Conservation (phyloP, 2,329 filamentous ascomycete genomes). For the Ophiostoma fasciatum region DNA sequence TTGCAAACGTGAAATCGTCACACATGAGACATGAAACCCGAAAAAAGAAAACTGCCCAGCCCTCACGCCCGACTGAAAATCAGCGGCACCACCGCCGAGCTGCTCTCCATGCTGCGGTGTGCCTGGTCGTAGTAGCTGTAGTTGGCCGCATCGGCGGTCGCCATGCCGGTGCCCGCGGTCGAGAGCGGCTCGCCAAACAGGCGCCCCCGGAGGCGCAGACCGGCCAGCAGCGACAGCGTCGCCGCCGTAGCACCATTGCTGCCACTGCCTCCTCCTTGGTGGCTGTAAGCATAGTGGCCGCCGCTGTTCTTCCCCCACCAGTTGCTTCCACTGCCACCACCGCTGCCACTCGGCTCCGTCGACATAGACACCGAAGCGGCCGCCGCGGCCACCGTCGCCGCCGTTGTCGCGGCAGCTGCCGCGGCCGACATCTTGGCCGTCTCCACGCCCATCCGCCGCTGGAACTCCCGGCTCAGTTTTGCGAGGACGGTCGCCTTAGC, state of each 20-base stretch:
- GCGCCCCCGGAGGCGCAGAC: constrained; percentile 25
- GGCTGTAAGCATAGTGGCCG: too few relatives aligned
- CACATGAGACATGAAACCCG: too few relatives aligned
- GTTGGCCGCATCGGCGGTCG: neutral
- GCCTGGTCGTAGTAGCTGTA: constrained; percentile 18
- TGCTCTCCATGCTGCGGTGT: constrained; percentile 37
- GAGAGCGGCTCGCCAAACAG: constrained; percentile 20
- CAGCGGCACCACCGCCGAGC: constrained; percentile 40
- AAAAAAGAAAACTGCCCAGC: neutral
- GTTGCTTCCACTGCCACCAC: neutral
- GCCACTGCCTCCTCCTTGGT: neutral
- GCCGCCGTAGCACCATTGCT: constrained; percentile 14
- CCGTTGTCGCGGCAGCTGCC: constrained; percentile 3
- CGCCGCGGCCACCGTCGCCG: constrained; percentile 4
- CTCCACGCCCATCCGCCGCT: constrained; percentile 11
- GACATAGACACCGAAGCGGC: constrained; percentile 13
- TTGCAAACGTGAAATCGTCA: neutral
- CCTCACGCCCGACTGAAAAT: constrained; percentile 37
- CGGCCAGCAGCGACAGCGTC: constrained; percentile 21
- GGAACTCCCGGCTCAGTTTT: constrained; percentile 41
- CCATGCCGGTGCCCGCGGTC: too few relatives aligned
- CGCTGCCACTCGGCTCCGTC: constrained; percentile 14
- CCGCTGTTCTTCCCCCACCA: neutral
- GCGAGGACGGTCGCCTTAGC: constrained; percentile 46
- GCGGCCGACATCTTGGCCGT: constrained; percentile 5